Conservation (phyloP, 1,139 yeast genomes). For the Lodderomyces jiufengensis region DNA sequence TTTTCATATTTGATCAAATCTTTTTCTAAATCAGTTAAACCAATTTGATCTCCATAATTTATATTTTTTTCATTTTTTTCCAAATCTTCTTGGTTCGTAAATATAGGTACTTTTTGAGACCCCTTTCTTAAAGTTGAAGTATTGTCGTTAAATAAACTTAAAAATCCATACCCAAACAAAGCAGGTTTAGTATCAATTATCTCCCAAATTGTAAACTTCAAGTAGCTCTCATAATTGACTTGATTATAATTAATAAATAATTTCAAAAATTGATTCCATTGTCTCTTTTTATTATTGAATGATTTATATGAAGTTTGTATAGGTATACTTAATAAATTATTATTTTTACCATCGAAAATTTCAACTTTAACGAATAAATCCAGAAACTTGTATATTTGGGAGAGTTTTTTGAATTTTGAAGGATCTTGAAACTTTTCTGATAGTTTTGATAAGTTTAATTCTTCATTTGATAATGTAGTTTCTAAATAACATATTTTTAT, state of each 20-base stretch:
- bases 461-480: slow-evolving; percentile 14
- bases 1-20: slow-evolving; percentile 62
- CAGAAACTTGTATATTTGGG: slow-evolving; percentile 49
- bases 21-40: slow-evolving; percentile 42
- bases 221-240: slow-evolving; percentile 56
- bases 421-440: slow-evolving; percentile 60
- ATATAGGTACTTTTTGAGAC: slow-evolving; percentile 34
- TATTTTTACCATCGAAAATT: slow-evolving; percentile 51
- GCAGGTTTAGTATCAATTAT: slow-evolving; percentile 48
- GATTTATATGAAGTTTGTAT: slow-evolving; percentile 63
- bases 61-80: slow-evolving; percentile 9
- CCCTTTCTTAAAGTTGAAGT: slow-evolving; percentile 34
- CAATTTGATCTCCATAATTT: slow-evolving; percentile 22
- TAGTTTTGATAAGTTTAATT: slow-evolving; percentile 36
- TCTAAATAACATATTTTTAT: slow-evolving; percentile 36
- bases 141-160: slow-evolving; percentile 52
- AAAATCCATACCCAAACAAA: slow-evolving; percentile 57
- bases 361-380: slow-evolving; percentile 64
- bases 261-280: slow-evolving; percentile 57
- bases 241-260: slow-evolving; percentile 72
- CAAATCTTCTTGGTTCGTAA: slow-evolving; percentile 5
- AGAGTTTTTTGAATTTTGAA: slow-evolving; percentile 42
- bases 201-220: slow-evolving; percentile 67
- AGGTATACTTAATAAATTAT: slow-evolving; percentile 64
- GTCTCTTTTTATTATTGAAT: slow-evolving; percentile 44